Evolutionary conservation across 1,284 basidiomycete species (phyloP), one percentile per base, ranked within the genome.

Genomic region (Tylopilus orsonianus): DNA sequence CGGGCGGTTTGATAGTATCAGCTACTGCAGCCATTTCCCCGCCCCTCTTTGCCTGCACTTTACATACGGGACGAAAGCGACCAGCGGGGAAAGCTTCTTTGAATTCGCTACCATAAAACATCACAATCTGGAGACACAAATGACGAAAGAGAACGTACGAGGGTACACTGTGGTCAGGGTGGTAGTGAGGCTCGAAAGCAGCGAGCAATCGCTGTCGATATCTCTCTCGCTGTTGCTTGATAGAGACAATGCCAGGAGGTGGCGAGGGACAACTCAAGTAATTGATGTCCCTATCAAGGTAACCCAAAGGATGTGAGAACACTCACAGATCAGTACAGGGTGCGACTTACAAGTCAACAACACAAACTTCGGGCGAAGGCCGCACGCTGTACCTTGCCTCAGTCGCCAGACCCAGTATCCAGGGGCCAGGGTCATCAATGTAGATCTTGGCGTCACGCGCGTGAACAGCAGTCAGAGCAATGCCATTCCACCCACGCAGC

Each of bases 31-130:
- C 78, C 22, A 85, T 86, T n/a, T 86, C 84, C 1, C 81, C 85
- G 26, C 84, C 87, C 44, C 85, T 77, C 71, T 89, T 92, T 26
- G 85, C 87, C 65, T 86, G 86, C 49, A 89, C 91, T 66, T 87
- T 90, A 75, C 86, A 93, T 34, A 87, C 80, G 10, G 87, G 87
- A 38, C 85, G 74, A 73, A 93, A 92, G 41, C 89, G 79, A 40
- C 93, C 93, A 2, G 87, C 90, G 4, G 95, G 93, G 73, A 96
- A 97, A 3, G 95, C 92, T 62, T 97, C 91, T 64, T 94, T 93
- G 74, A 96, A 91, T 68, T 97, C 95, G 53, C 87, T 89, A 56
- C 12, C 50, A 48, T 27, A 10, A 38, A 51, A 37, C 12, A 55
- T 48, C 22, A 53, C 33, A 27, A 54, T 29, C 8, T 24, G 13